Evolutionary conservation across 805 yeast species (phyloP).

Genomic region (Grigorovia yakushimaensis): DNA sequence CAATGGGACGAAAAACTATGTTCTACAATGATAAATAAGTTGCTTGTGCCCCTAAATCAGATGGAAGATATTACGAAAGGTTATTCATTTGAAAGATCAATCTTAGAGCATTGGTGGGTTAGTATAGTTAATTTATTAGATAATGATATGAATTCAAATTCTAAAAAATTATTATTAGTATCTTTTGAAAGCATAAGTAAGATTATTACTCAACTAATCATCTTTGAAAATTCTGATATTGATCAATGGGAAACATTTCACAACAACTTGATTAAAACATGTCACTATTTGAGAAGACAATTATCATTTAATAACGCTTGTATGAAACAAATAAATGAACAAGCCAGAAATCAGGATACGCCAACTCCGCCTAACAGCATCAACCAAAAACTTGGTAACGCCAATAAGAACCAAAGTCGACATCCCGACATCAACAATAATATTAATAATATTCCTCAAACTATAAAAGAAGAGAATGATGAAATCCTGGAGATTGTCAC

Average conservation of each 20-base stretch:
- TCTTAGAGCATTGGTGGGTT: slow-evolving; percentile 26
- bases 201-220: slow-evolving; percentile 18
- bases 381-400: not conserved
- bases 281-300: slow-evolving; percentile 20
- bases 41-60: not conserved
- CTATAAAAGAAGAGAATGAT: not conserved
- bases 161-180: slow-evolving; percentile 14
- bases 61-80: not conserved
- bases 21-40: not conserved
- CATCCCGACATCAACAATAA: not conserved
- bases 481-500: slow-evolving; percentile 3
- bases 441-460: not conserved
- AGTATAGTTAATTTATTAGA: slow-evolving; percentile 19
- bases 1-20: not conserved
- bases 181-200: slow-evolving; percentile 28
- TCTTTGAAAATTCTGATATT: slow-evolving; percentile 7
- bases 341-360: too few species aligned
- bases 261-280: slow-evolving; percentile 19
- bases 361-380: too few species aligned
- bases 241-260: slow-evolving; percentile 17
- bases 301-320: slow-evolving; percentile 3
- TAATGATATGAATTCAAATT: slow-evolving; percentile 7
- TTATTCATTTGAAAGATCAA: not conserved
- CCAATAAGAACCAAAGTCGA: too few species aligned
- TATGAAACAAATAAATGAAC: not conserved